Conservation (phyloP, 2,329 filamentous ascomycete genomes). For the Atkinsonella hypoxylon region DNA sequence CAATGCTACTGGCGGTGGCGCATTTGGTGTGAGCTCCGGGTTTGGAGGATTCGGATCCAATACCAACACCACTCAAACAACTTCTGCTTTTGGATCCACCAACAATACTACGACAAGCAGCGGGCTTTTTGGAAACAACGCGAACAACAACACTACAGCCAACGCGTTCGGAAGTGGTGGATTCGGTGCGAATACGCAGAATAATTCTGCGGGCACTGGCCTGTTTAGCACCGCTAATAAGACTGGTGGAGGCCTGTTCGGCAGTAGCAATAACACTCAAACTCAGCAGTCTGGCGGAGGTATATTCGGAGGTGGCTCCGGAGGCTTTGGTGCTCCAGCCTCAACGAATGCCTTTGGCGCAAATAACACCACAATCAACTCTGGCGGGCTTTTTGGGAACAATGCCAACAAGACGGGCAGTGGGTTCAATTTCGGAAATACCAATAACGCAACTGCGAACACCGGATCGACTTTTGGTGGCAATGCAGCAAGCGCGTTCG, state of each 20-base stretch:
- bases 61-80: conserved; percentile 16
- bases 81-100: conserved; percentile 34
- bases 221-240: conserved; percentile 25
- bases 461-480: conserved; percentile 14
- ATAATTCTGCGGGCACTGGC: conserved; percentile 19
- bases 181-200: conserved; percentile 27
- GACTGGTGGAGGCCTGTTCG: conserved; percentile 15
- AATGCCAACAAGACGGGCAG: conserved; percentile 23
- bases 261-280: conserved; percentile 12
- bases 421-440: conserved; percentile 32
- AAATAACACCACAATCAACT: conserved; percentile 15
- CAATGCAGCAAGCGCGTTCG: conserved; percentile 23
- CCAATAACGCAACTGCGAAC: conserved; percentile 16
- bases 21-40: conserved; percentile 56
- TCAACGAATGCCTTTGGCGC: conserved; percentile 21
- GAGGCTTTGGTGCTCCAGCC: conserved; percentile 26
- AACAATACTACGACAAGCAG: conserved; percentile 22
- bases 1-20: conserved; percentile 71
- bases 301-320: conserved; percentile 17
- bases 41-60: conserved; percentile 38
- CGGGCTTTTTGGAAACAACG: conserved; percentile 26
- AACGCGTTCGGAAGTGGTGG: conserved; percentile 19
- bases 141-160: conserved; percentile 16
- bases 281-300: conserved; percentile 11
- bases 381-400: conserved; percentile 29